A percentile compares a stretch with the other conserved stretches of the same genome.
Evolutionary conservation across 139 green algal species (phyloP).

Genomic region (Spirogloea muscicola): DNA sequence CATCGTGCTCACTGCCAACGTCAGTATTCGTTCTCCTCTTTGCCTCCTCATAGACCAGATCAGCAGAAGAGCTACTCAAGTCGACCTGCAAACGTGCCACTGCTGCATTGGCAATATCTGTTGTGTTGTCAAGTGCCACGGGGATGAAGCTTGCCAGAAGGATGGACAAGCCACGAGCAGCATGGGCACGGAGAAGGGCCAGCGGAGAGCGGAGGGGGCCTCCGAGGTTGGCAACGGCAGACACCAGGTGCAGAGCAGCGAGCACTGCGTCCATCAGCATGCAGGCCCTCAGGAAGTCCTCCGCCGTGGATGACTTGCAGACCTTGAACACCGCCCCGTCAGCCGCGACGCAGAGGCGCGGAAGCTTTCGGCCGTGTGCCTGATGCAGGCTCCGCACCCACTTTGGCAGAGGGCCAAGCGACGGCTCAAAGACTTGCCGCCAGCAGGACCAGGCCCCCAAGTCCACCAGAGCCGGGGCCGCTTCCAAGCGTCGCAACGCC

Average conservation of each 20-base stretch:
- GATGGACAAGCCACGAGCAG: not conserved
- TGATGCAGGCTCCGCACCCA: not conserved
- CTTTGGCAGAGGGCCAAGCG: not conserved
- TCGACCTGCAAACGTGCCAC: too few species aligned
- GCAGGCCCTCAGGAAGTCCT: not conserved
- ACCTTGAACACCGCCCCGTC: not conserved
- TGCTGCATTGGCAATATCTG: not conserved
- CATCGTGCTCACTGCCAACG: not conserved
- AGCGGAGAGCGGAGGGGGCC: not conserved
- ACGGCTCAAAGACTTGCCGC: not conserved
- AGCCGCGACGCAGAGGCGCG: not conserved
- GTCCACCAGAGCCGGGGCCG: not conserved
- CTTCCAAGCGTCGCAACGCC: not conserved
- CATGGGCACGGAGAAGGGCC: not conserved
- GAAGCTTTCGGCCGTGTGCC: not conserved
- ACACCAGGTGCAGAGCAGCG: not conserved
- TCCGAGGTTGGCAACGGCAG: not conserved
- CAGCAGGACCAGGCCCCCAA: not conserved
- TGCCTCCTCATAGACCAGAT: too few species aligned
- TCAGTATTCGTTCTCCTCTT: too few species aligned
- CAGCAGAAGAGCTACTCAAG: not conserved
- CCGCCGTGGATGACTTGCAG: not conserved
- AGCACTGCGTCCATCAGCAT: not conserved
- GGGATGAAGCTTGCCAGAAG: not conserved
- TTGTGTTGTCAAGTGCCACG: not conserved